Evolutionary conservation across 345 rosid species (phyloP).

Genomic region (Acer yangbiense): DNA sequence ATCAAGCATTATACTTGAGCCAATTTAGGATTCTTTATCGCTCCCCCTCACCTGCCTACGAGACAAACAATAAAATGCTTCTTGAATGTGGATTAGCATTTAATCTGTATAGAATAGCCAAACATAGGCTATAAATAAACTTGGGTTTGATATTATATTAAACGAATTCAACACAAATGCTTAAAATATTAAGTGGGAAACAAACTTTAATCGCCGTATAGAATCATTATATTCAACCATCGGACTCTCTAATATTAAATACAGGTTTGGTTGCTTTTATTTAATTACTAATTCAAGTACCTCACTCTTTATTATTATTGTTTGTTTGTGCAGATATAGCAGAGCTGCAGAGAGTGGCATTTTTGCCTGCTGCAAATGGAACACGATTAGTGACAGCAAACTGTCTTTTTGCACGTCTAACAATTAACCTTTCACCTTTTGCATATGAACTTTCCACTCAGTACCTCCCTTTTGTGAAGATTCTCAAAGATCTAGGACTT

Average conservation of each 20-base stretch:
- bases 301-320: constrained; percentile 16
- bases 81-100: background rate
- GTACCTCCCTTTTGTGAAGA: constrained; percentile 75
- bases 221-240: constrained; percentile 1
- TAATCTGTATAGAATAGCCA: background rate
- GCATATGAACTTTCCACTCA: constrained; percentile 85
- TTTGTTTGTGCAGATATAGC: constrained; percentile 51
- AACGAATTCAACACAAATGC: background rate
- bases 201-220: background rate
- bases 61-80: constrained; percentile 2
- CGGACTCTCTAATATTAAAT: constrained; percentile 1
- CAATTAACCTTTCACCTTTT: constrained; percentile 85
- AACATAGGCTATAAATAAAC: background rate
- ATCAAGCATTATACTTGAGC: background rate
- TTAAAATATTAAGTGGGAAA: background rate
- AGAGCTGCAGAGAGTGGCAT: constrained; percentile 75
- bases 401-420: constrained; percentile 75
- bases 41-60: background rate
- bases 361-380: constrained; percentile 93
- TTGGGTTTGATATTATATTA: background rate
- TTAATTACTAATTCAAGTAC: background rate
- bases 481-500: constrained; percentile 88
- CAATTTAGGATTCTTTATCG: background rate
- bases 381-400: constrained; percentile 78
- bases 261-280: background rate